Evolutionary conservation across 2,329 filamentous ascomycete genomes (phyloP), one percentile per base, ranked within the genome.

Genomic region (Colletotrichum australisinense): DNA sequence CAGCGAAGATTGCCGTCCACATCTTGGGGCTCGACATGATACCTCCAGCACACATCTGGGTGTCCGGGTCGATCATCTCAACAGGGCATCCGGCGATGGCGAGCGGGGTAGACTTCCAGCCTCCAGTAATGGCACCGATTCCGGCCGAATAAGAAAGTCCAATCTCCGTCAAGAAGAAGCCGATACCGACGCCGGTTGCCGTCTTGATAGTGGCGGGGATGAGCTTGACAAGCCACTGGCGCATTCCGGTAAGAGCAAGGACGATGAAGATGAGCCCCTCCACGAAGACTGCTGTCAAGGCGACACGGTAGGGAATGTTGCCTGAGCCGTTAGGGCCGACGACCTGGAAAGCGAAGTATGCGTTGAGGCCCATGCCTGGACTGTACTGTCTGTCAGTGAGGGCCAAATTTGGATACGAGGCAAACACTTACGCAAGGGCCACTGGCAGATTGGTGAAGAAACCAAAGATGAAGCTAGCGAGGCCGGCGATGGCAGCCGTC

Each of bases 1-100:
- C 94, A 67, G 92, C 91, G 79, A 95, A 92, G 75, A 97, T 93
- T 12, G 94, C 95, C 67, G 97, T 90, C 95, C 95, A 98, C 88
- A 97, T 85, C 90, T 93, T 93, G 9, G 94, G 92, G 78, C 90
- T 97, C 5, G 91, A 88, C 93, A 97, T 95, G 79, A 94, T 91
- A 28, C 91, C 86, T 24, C 86, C 85, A 4, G 83, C 78, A 75
- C 91, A 93, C 76, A 87, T 84, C 19, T 88, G 88, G 1, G 82
- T 86, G 5, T 78, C 75, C 3, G 76, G 71, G 69, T 89, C 81
- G 24, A 90, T 83, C 63, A 86, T 86, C 59, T 92, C 86, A 0
- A 86, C 78, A 0, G 89, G 87, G 77, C 95, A 97, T 4, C 95
- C 95, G 1, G 91, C 95, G 57, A 97, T 87, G 46, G 94, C 89